These are phyloP conservation scores for Hypoxylon cercidicola DNA, from an alignment of 495 filamentous ascomycete species.

Conservation along the genomic window DNA sequence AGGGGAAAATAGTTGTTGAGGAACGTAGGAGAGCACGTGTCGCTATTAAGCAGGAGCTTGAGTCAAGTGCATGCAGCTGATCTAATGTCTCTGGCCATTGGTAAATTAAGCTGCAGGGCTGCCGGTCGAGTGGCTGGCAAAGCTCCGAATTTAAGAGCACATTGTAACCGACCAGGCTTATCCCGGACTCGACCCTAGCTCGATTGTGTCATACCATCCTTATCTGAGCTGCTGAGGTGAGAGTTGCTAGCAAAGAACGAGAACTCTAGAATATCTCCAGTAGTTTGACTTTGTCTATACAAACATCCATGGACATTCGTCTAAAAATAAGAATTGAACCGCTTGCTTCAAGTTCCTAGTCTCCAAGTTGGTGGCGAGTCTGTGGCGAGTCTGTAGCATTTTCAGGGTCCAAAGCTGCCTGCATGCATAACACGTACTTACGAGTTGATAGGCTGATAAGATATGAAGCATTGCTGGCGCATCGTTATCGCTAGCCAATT, in stretches of 20 bases:
- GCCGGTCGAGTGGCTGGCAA: conserved; percentile 22
- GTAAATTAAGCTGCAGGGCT: conserved; percentile 34
- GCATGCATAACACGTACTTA: conserved; percentile 23
- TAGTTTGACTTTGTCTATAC: not conserved
- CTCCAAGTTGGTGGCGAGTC: conserved; percentile 1
- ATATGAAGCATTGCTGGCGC: conserved; percentile 17
- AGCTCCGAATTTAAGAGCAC: conserved; percentile 22
- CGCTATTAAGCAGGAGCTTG: conserved; percentile 21
- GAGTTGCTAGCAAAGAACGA: conserved; percentile 13
- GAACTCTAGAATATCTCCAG: not conserved
- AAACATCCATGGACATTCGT: too few relatives aligned
- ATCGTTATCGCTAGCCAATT: conserved; percentile 39
- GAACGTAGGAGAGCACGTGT: conserved; percentile 36
- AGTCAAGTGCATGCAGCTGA: conserved; percentile 34
- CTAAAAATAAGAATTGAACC: too few relatives aligned
- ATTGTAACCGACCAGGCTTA: conserved; percentile 24
- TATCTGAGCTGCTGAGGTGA: conserved; percentile 45
- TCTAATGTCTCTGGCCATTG: conserved; percentile 1
- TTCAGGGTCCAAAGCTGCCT: conserved; percentile 38
- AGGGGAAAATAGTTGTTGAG: conserved; percentile 23
- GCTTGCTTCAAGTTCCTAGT: too few relatives aligned
- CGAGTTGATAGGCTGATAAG: conserved; percentile 25
- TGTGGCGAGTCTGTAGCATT: conserved; percentile 22
- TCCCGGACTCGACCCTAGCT: conserved; percentile 25
- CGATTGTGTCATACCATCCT: conserved; percentile 42